Evolutionary conservation across 768 basidiomycete genomes (phyloP), one percentile per base, ranked within the genome.

Genomic region (Fomitopsis serialis): DNA sequence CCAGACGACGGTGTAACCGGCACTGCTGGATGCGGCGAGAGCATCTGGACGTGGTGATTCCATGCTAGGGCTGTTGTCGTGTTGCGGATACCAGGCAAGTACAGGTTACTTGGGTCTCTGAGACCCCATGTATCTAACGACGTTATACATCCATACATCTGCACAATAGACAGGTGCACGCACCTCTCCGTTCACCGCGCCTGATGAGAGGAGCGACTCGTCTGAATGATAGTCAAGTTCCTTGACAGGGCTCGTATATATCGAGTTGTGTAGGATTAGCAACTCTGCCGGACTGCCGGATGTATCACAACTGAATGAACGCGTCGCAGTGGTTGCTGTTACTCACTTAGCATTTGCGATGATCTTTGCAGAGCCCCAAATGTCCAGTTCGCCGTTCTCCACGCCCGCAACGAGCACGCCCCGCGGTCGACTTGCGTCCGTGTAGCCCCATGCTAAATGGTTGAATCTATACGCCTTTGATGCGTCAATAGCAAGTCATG

Each of bases 41-140:
- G 98, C 89, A 63, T 93, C 40, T 89, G 87, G 12, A 97, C 93
- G 54, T 94, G 90, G 44, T 86, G 85, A 71, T 98, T 99, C 97
- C 97, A 98, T 17, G 91, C 86, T 42, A 98, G 80, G 0, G 92
- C 84, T 1, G 96, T 96, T 63, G 98, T 96, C 21, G 85, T 85
- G 63, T 81, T 87, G 45, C 85, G 81, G 22, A 82, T 76, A 19
- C 89, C 89, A 0, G 92, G 87, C 21, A 90, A 82, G 69, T 93
- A 90, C n/a, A 91, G 92, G 65, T 92, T 92, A 63, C 80, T 80
- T 1, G 93, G 92, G 60, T 91, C 88, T 67, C 90, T 94, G 36
- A 98, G 76, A 67, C 98, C 97, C 91, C 92, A 98, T 87, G 96
- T 32, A 98, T 87, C 92, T 97, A 59, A n/a, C n/a, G n/a, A n/a